Conservation (phyloP, 2,329 filamentous ascomycete species). For the Fusarium lyarnte region DNA sequence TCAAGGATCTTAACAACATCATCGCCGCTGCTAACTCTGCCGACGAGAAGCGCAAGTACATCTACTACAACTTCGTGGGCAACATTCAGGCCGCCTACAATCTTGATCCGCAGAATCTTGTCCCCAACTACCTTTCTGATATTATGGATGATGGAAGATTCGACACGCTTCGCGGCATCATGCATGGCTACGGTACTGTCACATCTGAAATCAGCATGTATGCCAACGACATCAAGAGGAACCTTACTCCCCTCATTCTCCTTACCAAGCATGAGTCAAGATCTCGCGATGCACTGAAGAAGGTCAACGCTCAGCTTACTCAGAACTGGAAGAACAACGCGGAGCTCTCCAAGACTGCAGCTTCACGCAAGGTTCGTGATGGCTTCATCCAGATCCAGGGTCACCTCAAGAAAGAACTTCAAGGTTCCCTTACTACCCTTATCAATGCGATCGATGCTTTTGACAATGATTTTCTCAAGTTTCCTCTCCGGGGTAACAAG, state of each 20-base stretch:
- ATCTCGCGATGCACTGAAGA: neutral
- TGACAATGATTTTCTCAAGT: conserved; percentile 15
- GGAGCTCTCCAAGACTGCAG: conserved; percentile 19
- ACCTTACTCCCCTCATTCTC: neutral
- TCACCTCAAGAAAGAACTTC: conserved; percentile 3
- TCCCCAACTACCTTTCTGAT: neutral
- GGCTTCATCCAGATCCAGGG: conserved; percentile 18
- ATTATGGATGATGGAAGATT: neutral
- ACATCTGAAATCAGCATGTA: conserved; percentile 8
- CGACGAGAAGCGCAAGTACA: conserved; percentile 7
- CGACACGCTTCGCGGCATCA: conserved; percentile 7
- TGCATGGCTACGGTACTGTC: conserved; percentile 15
- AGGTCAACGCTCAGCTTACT: conserved; percentile 15
- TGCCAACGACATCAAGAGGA: conserved; percentile 16
- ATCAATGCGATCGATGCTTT: conserved; percentile 12
- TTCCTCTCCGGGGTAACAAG: conserved; percentile 15
- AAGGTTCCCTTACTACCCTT: neutral
- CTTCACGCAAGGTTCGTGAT: conserved; percentile 22
- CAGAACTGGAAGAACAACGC: conserved; percentile 28
- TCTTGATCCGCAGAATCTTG: neutral
- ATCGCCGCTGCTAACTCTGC: neutral
- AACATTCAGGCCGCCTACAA: conserved; percentile 7
- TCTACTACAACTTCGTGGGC: conserved; percentile 7
- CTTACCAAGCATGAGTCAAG: conserved; percentile 17
- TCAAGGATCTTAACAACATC: conserved; percentile 19